Conservation (phyloP, 345 rosid species). For the Theobroma cacao region DNA sequence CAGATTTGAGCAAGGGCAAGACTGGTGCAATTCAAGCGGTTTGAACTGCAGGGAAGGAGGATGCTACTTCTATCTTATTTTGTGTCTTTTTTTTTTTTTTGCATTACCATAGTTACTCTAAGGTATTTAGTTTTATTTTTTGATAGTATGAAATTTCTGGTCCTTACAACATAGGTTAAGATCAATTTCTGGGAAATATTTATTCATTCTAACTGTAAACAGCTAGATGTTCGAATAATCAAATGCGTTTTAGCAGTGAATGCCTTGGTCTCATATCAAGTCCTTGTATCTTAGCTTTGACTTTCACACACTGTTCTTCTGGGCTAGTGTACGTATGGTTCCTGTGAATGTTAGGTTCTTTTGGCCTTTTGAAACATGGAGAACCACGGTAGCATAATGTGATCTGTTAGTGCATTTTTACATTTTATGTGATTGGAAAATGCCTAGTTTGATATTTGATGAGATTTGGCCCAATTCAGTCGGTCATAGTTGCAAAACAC, state of each 20-base stretch:
- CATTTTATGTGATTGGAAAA: background rate
- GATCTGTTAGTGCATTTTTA: background rate
- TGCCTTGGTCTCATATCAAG: background rate
- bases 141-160: constrained; percentile 10
- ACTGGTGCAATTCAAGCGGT: constrained; percentile 62
- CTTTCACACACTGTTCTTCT: background rate
- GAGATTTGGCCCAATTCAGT: background rate
- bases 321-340: background rate
- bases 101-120: constrained; percentile 16
- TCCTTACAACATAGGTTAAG: constrained; percentile 21
- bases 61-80: background rate
- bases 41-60: constrained; percentile 23
- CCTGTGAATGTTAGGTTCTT: background rate
- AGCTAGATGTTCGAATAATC: constrained; percentile 27
- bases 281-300: background rate
- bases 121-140: background rate
- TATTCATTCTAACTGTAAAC: constrained; percentile 39
- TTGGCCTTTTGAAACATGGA: background rate
- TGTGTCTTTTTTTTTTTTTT: background rate
- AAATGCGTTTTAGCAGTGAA: constrained; percentile 11
- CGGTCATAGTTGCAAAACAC: background rate
- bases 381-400: background rate
- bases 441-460: background rate
- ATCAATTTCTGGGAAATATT: constrained; percentile 17
- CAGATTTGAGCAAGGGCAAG: constrained; percentile 57